Percentiles rank a stretch among this genome's conserved stretches.
Conservation (phyloP, 176 grass and related monocot species). For the Musa beccarii region DNA sequence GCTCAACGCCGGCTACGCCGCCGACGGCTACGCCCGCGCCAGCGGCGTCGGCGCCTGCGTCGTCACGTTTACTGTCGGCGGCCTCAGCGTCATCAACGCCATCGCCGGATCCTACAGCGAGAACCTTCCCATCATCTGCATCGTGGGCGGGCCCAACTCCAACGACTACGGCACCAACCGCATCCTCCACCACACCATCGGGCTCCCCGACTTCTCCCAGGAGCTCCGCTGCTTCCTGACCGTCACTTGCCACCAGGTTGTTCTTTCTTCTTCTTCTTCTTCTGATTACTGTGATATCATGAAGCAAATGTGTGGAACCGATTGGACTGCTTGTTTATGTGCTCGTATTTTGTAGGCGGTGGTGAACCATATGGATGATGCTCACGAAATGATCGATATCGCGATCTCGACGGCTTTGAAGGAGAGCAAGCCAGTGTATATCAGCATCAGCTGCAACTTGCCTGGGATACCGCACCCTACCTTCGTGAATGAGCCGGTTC, state of each 20-base stretch:
- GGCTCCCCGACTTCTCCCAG: slow-evolving; percentile 13
- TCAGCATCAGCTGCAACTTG: slow-evolving; percentile 23
- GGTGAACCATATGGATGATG: slow-evolving; percentile 20
- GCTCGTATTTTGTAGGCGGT: slow-evolving; percentile 6
- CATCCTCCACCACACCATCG: slow-evolving; percentile 23
- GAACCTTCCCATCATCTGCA: slow-evolving; percentile 15
- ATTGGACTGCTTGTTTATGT: not conserved
- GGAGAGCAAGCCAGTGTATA: slow-evolving; percentile 14
- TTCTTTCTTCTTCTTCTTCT: not conserved
- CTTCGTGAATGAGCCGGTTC: slow-evolving; percentile 2
- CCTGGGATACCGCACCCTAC: slow-evolving; percentile 6
- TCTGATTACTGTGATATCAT: not conserved
- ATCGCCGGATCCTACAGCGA: slow-evolving; percentile 21
- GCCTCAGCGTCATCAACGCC: slow-evolving; percentile 19
- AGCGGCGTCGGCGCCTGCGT: slow-evolving; percentile 13
- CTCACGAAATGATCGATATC: slow-evolving; percentile 18
- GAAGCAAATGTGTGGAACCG: not conserved
- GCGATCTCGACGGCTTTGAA: slow-evolving; percentile 15
- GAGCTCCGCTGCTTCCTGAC: slow-evolving; percentile 20
- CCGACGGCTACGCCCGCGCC: slow-evolving; percentile 21
- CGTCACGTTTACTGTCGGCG: slow-evolving; percentile 15
- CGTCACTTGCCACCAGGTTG: slow-evolving; percentile 18
- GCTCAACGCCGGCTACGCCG: slow-evolving; percentile 16
- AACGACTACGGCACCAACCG: slow-evolving; percentile 21
- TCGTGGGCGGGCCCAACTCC: slow-evolving; percentile 15